Percentiles rank a stretch among this genome's conserved stretches.
phyloP scores from a whole-genome alignment of 31 red algal species.

The Bonnemaisonia californica region DNA sequence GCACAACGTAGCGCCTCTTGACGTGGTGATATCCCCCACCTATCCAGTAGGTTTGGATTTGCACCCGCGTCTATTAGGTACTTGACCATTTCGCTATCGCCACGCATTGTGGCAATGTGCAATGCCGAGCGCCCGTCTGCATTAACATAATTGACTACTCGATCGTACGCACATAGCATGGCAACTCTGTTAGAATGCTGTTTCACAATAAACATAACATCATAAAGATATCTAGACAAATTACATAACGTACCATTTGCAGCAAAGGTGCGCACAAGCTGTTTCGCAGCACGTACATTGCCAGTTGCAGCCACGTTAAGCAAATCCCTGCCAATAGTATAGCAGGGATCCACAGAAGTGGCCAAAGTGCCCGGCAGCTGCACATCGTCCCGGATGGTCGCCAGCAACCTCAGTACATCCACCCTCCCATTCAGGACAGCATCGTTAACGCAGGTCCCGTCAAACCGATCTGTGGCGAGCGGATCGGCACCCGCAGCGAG shows the following conservation, averaged over 20 bases:
- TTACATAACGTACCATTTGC: conserved; percentile 23
- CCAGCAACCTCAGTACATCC: conserved; percentile 41
- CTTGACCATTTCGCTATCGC: conserved; percentile 23
- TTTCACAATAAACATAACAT: neutral
- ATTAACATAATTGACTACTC: conserved; percentile 45
- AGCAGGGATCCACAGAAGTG: conserved; percentile 27
- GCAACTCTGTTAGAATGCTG: neutral
- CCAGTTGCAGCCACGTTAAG: conserved; percentile 15
- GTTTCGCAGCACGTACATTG: conserved; percentile 17
- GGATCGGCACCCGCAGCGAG: conserved; percentile 60
- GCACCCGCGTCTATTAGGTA: conserved; percentile 40
- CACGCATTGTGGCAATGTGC: conserved; percentile 32
- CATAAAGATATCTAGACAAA: neutral
- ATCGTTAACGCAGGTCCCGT: conserved; percentile 64
- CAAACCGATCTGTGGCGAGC: conserved; percentile 65
- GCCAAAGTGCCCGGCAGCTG: neutral
- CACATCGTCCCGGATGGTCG: conserved; percentile 15
- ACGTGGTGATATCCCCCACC: conserved; percentile 31
- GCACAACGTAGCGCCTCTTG: conserved; percentile 24
- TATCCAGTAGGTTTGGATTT: conserved; percentile 1
- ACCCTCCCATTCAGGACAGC: conserved; percentile 55
- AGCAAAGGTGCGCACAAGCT: conserved; percentile 35
- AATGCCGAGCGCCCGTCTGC: conserved; percentile 36
- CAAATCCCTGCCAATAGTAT: conserved; percentile 35
- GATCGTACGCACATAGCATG: neutral